These are phyloP conservation scores for Macrolepiota dolichaula DNA, from an alignment of 768 basidiomycete species.

Conservation along the genomic window DNA sequence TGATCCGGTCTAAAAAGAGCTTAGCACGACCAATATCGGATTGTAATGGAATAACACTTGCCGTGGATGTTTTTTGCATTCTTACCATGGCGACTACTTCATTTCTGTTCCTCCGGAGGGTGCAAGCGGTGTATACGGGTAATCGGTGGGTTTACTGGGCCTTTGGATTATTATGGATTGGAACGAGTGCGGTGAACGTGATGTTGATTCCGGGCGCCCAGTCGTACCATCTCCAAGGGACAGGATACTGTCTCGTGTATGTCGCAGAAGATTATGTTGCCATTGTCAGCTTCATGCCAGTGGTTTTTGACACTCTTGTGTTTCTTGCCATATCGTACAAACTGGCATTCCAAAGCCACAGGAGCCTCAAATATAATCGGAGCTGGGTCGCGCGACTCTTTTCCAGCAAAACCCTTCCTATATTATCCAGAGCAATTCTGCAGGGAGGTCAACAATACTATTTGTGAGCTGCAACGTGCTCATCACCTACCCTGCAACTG, in stretches of 20 bases:
- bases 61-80: not conserved
- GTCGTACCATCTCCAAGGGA: slow-evolving; percentile 21
- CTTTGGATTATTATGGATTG: not conserved
- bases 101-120: not conserved
- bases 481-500: not conserved
- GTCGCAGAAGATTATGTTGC: slow-evolving; percentile 20
- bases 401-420: slow-evolving; percentile 20
- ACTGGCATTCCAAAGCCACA: slow-evolving; percentile 15
- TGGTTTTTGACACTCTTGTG: slow-evolving; percentile 28
- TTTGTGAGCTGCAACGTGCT: slow-evolving; percentile 18
- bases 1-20: not conserved
- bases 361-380: slow-evolving; percentile 7
- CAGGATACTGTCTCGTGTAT: slow-evolving; percentile 27
- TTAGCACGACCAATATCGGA: not conserved
- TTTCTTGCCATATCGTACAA: slow-evolving; percentile 32
- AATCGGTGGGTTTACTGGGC: not conserved
- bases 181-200: not conserved
- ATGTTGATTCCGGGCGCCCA: not conserved
- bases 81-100: not conserved
- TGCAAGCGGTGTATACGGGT: not conserved
- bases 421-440: slow-evolving; percentile 22
- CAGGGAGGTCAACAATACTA: slow-evolving; percentile 33
- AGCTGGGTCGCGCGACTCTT: slow-evolving; percentile 15
- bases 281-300: slow-evolving; percentile 20
- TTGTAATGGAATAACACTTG: not conserved